Percentiles rank a stretch among this genome's conserved stretches.
Evolutionary conservation across 1,139 yeast species (phyloP).

Genomic region (Kazachstania sp.): DNA sequence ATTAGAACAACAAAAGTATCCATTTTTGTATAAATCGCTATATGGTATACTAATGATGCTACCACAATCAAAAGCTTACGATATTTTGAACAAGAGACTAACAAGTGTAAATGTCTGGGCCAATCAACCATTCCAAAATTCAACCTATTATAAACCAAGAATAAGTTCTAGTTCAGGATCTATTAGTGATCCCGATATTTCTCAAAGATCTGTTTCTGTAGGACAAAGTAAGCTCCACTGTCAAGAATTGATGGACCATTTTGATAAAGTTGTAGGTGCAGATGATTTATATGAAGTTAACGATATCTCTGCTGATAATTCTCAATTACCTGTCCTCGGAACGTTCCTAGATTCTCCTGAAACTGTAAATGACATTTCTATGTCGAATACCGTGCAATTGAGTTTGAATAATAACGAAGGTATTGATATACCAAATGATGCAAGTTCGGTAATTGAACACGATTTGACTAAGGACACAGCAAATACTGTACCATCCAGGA

Average conservation of each 20-base stretch:
- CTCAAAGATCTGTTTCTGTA: constrained; percentile 15
- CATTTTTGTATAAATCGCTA: constrained; percentile 74
- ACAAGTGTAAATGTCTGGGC: constrained; percentile 32
- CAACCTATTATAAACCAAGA: constrained; percentile 8
- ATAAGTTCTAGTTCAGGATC: constrained; percentile 7
- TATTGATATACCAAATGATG: constrained; percentile 9
- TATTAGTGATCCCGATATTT: constrained; percentile 12
- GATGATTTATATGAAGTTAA: constrained; percentile 3
- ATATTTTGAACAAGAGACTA: constrained; percentile 67
- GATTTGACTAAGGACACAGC: not conserved
- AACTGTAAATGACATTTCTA: constrained; percentile 1
- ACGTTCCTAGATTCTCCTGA: constrained; percentile 11
- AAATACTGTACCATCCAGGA: not conserved
- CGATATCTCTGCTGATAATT: constrained; percentile 7
- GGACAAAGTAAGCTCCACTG: constrained; percentile 19
- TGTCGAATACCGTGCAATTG: not conserved
- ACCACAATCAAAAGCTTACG: constrained; percentile 94
- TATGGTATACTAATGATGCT: constrained; percentile 90
- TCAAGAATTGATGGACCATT: constrained; percentile 25
- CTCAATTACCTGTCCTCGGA: constrained; percentile 13
- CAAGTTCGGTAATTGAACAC: constrained; percentile 10
- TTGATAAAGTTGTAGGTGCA: constrained; percentile 14
- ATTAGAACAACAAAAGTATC: constrained; percentile 76
- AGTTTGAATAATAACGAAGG: not conserved
- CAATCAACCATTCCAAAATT: constrained; percentile 13